phyloP scores from a whole-genome alignment of 2,329 filamentous ascomycete species.

The Xylariaceae sp. region DNA sequence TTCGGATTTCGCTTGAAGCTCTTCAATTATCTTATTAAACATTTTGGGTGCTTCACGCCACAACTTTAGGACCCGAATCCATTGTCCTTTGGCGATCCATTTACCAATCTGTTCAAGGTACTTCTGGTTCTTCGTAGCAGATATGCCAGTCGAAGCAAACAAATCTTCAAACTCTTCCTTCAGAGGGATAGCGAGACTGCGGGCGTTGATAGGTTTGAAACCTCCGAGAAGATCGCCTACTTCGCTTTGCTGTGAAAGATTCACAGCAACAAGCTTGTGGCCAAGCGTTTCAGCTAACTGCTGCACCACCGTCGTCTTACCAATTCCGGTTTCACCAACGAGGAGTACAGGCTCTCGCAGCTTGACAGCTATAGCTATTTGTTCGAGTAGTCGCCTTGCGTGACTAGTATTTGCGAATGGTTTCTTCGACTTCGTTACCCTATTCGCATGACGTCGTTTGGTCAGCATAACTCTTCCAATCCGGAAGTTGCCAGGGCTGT shows the following conservation, averaged over 20 bases:
- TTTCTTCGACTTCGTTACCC: constrained; percentile 58
- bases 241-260: constrained; percentile 97
- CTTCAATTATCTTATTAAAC: constrained; percentile 73
- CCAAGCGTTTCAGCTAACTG: constrained; percentile 85
- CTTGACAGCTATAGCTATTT: constrained; percentile 81
- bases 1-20: constrained; percentile 53
- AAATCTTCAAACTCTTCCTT: constrained; percentile 94
- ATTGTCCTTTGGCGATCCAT: constrained; percentile 80
- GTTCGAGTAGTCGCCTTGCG: constrained; percentile 83
- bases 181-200: constrained; percentile 84
- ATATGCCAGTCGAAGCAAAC: constrained; percentile 84
- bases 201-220: constrained; percentile 93
- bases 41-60: constrained; percentile 91
- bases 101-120: constrained; percentile 84
- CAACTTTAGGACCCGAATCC: constrained; percentile 82
- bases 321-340: constrained; percentile 98
- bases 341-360: constrained; percentile 88
- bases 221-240: constrained; percentile 94
- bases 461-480: constrained; percentile 71
- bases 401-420: constrained; percentile 90
- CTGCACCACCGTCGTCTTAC: constrained; percentile 96
- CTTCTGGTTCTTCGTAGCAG: constrained; percentile 82
- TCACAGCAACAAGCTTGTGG: constrained; percentile 88
- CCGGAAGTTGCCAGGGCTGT: constrained; percentile 61
- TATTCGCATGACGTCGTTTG: constrained; percentile 60